phyloP scores from a whole-genome alignment of 345 rosid species.

The Toxicodendron radicans region DNA sequence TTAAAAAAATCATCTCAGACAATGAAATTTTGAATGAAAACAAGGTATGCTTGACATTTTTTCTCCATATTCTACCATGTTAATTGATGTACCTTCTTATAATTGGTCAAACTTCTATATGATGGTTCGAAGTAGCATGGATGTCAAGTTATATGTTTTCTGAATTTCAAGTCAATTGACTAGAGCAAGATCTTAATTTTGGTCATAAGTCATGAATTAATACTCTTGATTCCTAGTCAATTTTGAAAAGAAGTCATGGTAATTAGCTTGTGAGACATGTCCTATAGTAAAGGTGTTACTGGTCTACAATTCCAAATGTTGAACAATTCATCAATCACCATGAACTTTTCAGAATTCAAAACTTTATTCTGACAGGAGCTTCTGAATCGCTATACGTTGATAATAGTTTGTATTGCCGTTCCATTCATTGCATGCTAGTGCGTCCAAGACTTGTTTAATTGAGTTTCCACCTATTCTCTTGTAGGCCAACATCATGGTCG shows the following conservation, averaged over 20 bases:
- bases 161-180: neutral
- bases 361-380: neutral
- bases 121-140: neutral
- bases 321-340: neutral
- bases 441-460: neutral
- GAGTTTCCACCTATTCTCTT: neutral
- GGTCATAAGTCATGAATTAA: neutral
- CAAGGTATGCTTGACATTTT: constrained; percentile 35
- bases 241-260: neutral
- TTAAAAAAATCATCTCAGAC: constrained; percentile 51
- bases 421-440: neutral
- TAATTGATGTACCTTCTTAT: neutral
- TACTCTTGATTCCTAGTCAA: constrained; percentile 5
- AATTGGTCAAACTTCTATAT: neutral
- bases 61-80: neutral
- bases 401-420: neutral
- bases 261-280: neutral
- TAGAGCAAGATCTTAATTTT: neutral
- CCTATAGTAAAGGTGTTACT: neutral
- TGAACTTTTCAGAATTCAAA: constrained; percentile 6
- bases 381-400: neutral
- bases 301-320: constrained; percentile 11
- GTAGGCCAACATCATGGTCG: constrained; percentile 64
- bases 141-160: neutral
- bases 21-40: constrained; percentile 52